Evolutionary conservation across 2,329 filamentous ascomycete species (phyloP), one percentile per base, ranked within the genome.

Genomic region (Exophiala alcalophila): DNA sequence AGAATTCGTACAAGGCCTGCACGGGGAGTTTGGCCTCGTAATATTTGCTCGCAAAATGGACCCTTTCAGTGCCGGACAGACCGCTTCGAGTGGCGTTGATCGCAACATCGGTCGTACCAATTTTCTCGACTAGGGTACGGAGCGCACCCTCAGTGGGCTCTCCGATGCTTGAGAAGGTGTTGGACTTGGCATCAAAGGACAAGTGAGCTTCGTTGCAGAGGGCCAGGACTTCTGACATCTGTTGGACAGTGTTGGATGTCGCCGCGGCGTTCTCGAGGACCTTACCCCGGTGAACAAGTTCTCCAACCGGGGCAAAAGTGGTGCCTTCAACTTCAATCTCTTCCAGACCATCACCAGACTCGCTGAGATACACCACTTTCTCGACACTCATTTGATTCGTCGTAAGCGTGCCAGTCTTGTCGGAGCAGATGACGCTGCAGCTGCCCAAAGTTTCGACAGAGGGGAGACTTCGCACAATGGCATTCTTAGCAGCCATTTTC

Each of bases 371-470:
- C 33, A 95, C 86, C 42, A 97, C 70, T 68, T 91, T 94, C 72
- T 83, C 92, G 43, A 96, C 92, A 61, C 92, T 97, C 92, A 98
- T 98, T 69, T 97, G 90, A 70, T 98, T 98, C 27, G 92, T 98
- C 8, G 92, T 98, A 62, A 98, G 71, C 34, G 92, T 98, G 57
- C 92, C 94, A 4, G 92, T 98, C 76, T 98, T 98, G 74, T 98
- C 92, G 3, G 94, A 98, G 73, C 94, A 98, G 64, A 98, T 96
- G 44, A 98, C 90, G 61, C 92, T 98, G 78, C 92, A 98, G 76
- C 92, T 98, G 62, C 92, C 92, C 39, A 98, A 77, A 9, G 92
- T 98, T 69, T 98, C 92, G 38, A 98, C 92, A 1, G 92, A 98
- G 14, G 92, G 92, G 57, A 98, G 72, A 62, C 89, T 96, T 66